A percentile compares a stretch with the other conserved stretches of the same genome.
Evolutionary conservation across 305 asterid genomes (phyloP).

Genomic region (Lippia alba): DNA sequence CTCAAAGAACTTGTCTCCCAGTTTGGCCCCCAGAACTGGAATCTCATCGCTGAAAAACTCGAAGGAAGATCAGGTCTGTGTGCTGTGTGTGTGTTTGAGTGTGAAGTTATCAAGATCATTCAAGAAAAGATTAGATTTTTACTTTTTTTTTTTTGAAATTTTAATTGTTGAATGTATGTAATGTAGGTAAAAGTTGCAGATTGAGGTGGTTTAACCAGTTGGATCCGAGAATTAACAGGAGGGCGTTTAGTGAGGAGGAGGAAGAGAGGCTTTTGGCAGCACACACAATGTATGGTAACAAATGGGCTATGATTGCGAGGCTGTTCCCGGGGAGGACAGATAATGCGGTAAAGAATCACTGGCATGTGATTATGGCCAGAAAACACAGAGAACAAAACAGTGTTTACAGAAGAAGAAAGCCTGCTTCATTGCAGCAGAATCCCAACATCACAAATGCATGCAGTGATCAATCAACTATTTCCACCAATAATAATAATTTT

Average conservation of each 20-base stretch:
- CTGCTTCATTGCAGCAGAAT: conserved; percentile 9
- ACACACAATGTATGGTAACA: conserved; percentile 68
- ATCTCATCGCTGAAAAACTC: conserved; percentile 75
- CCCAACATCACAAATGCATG: conserved; percentile 32
- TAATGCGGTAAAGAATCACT: conserved; percentile 76
- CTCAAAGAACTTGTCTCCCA: conserved; percentile 69
- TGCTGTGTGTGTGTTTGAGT: neutral
- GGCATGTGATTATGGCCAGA: conserved; percentile 79
- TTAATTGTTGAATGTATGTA: conserved; percentile 37
- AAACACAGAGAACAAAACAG: conserved; percentile 53
- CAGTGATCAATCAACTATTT: conserved; percentile 38
- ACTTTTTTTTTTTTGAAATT: neutral
- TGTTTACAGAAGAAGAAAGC: conserved; percentile 49
- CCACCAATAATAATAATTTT: conserved; percentile 31
- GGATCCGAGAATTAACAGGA: conserved; percentile 65
- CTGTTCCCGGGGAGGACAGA: conserved; percentile 78
- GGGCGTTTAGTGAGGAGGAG: conserved; percentile 66
- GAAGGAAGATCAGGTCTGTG: conserved; percentile 77
- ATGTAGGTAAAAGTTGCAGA: conserved; percentile 74
- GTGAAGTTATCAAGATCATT: neutral
- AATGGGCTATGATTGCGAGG: conserved; percentile 73
- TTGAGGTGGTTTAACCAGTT: conserved; percentile 85
- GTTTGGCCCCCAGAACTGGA: conserved; percentile 85
- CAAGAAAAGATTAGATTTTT: no score
- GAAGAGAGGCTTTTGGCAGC: conserved; percentile 65